Percentiles rank a stretch among this genome's conserved stretches.
Conservation (phyloP, 495 filamentous ascomycete species). For the Barbatosphaeria neglecta region DNA sequence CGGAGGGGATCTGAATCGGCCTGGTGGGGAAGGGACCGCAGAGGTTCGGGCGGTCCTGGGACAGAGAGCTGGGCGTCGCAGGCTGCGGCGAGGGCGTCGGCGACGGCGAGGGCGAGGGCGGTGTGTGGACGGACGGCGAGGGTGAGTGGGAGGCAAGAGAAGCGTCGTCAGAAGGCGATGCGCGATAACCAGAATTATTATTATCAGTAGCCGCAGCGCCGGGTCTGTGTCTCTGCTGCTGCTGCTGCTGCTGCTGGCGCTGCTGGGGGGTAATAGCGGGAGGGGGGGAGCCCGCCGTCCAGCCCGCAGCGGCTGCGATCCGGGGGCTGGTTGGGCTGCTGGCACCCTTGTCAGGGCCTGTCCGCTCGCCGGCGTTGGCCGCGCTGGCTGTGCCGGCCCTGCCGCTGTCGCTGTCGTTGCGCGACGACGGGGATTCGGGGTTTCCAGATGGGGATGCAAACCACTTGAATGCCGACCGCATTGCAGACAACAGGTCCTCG, state of each 20-base stretch:
- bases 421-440: neutral
- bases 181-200: slow-evolving; percentile 21
- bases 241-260: neutral
- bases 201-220: slow-evolving; percentile 11
- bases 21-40: slow-evolving; percentile 18
- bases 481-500: too few relatives aligned
- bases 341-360: too few relatives aligned
- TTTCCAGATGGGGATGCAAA: neutral
- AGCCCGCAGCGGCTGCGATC: too few relatives aligned
- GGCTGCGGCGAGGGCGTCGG: slow-evolving; percentile 27
- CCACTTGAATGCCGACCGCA: neutral
- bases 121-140: slow-evolving; percentile 1
- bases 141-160: slow-evolving; percentile 19
- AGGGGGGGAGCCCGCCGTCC: too few relatives aligned
- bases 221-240: slow-evolving; percentile 3
- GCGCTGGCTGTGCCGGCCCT: neutral
- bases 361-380: neutral
- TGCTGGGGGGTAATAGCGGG: too few relatives aligned
- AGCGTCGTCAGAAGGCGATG: slow-evolving; percentile 13
- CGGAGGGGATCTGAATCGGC: slow-evolving; percentile 16
- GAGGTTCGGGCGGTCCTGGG: slow-evolving; percentile 22
- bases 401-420: too few relatives aligned
- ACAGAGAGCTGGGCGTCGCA: slow-evolving; percentile 21
- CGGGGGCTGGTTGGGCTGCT: too few relatives aligned
- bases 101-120: slow-evolving; percentile 20